Percentiles rank a stretch among this genome's conserved stretches.
phyloP scores from a whole-genome alignment of 2,329 filamentous ascomycete genomes.

The Ceratocystis smalleyi region DNA sequence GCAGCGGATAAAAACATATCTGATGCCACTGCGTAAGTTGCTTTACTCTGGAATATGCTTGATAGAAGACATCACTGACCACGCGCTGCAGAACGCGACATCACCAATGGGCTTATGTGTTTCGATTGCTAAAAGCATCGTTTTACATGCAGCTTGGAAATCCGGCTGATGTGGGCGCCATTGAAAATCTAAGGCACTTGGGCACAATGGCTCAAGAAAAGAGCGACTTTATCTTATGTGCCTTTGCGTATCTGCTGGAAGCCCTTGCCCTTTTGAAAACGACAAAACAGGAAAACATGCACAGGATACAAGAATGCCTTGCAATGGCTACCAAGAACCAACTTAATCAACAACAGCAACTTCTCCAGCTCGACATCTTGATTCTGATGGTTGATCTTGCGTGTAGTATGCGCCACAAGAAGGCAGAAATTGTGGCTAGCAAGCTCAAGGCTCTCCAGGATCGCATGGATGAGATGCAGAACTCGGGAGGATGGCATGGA shows the following conservation, averaged over 20 bases:
- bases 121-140: conserved; percentile 57
- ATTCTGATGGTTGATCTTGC: conserved; percentile 54
- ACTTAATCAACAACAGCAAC: conserved; percentile 43
- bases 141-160: conserved; percentile 48
- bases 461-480: conserved; percentile 41
- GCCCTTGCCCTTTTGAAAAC: conserved; percentile 53
- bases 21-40: conserved; percentile 49
- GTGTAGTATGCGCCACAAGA: conserved; percentile 50
- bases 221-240: conserved; percentile 47
- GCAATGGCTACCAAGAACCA: conserved; percentile 61
- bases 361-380: conserved; percentile 52
- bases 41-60: conserved; percentile 12
- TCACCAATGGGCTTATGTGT: conserved; percentile 59
- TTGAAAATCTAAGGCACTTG: conserved; percentile 55
- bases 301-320: conserved; percentile 56
- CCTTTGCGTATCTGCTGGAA: conserved; percentile 52
- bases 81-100: conserved; percentile 40
- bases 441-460: conserved; percentile 49
- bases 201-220: conserved; percentile 41
- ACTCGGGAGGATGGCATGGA: conserved; percentile 31
- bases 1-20: conserved; percentile 52
- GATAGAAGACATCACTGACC: conserved; percentile 14
- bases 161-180: conserved; percentile 44
- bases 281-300: conserved; percentile 48
- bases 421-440: conserved; percentile 37